phyloP scores from a whole-genome alignment of 2,329 filamentous ascomycete genomes.

The Didymella glomerata region DNA sequence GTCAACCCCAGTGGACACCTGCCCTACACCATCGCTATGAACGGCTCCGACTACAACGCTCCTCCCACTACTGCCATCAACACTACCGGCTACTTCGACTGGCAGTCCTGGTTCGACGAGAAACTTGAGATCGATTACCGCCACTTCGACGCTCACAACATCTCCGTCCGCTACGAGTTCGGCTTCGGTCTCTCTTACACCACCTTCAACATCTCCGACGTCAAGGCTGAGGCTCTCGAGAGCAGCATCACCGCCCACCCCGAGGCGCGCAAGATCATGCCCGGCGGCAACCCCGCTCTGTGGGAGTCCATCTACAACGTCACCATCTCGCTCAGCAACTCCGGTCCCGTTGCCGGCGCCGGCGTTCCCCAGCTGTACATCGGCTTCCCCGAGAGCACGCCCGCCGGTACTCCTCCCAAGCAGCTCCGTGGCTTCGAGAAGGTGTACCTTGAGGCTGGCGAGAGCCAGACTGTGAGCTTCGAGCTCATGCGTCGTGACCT shows the following conservation, averaged over 20 bases:
- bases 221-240: conserved; percentile 64
- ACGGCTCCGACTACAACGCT: conserved; percentile 70
- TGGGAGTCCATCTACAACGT: conserved; percentile 75
- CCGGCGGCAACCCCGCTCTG: conserved; percentile 58
- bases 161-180: conserved; percentile 79
- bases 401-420: conserved; percentile 62
- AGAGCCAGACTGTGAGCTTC: conserved; percentile 70
- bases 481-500: conserved; percentile 80
- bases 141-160: conserved; percentile 71
- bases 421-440: conserved; percentile 62
- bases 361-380: conserved; percentile 67
- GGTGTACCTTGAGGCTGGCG: conserved; percentile 61
- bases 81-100: conserved; percentile 52
- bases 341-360: conserved; percentile 63
- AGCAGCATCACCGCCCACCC: conserved; percentile 68
- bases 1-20: conserved; percentile 80
- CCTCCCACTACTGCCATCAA: conserved; percentile 54
- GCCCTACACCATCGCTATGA: conserved; percentile 84
- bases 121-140: conserved; percentile 81
- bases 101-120: conserved; percentile 63
- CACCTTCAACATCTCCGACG: conserved; percentile 74
- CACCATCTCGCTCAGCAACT: conserved; percentile 74
- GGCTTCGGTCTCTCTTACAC: conserved; percentile 80
- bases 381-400: conserved; percentile 62
- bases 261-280: conserved; percentile 52